Base-by-base conservation (phyloP, 2,329 filamentous ascomycete species). In the Aureobasidium subglaciale region DNA sequence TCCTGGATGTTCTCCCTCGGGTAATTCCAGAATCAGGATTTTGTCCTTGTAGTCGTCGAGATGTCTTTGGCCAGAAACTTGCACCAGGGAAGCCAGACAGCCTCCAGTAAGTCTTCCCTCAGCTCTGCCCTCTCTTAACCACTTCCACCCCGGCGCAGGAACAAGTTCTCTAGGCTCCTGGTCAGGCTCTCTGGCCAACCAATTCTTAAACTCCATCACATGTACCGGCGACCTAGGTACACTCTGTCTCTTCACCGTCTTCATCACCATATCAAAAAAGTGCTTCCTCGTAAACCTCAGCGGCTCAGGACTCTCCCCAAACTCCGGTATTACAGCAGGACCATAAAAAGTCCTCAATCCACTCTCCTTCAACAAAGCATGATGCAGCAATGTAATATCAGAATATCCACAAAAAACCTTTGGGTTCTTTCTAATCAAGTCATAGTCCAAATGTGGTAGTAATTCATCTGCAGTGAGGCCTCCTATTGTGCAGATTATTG, bases 381-480 rank as follows among this genome's bases (percentile, higher is more conserved):
- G 59, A 40, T 63, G 62, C 15, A 69, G 56, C 5, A 65, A 50
- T 2, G 66, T 69, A 49, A 65, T 67, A 48, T 69, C 67, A 2
- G 61, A 65, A 48, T 63, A 67, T 9, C 66, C 67, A 20, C 61
- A 50, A 59, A 69, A 68, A n/a, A 68, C 65, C 58, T 68, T 69
- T 1, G 67, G 67, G 40, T 68, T 59, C 0, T 41, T 16, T 20
- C 41, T 55, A 18, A 69, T 66, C 25, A 69, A 42, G 2, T 59
- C 52, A 45, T 65, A 69, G 45, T 69, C 62, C 2, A 69, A 59
- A 24, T 61, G 58, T 0, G 56, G 63, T 0, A 68, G 58, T 5
- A 69, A 29, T 43, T 68, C 65, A 29, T 66, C 67, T 15, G 60
- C 59, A 20, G 55, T 49, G 1, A 52, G 20, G 0, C 66, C 67